Base-by-base conservation (phyloP, 1,284 basidiomycete species). In the Rhodotorula glutinis region DNA sequence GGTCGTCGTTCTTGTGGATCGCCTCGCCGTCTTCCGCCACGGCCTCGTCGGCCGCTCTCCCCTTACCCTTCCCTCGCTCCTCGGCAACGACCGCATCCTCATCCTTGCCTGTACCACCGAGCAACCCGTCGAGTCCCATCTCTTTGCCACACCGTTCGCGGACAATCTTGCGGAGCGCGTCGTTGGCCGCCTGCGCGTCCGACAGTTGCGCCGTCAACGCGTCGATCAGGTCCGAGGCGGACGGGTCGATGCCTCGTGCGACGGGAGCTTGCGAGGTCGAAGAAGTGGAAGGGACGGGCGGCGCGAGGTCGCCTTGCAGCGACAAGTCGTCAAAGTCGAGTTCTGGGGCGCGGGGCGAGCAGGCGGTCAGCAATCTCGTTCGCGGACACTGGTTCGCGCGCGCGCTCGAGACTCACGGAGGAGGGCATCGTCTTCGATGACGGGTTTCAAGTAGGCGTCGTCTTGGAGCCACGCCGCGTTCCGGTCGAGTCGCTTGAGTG, bases 391-490 rank as follows among this genome's bases (percentile, higher is more conserved):
- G 58, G 51, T 41, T 21, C 19, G 33, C 46, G 58, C 63, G 46
- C 49, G 63, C 2, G 53, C 11, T 30, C 29, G 2, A n/a, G n/a
- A 81, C 88, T 74, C 73, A 94, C 92, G 89, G n/a, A 96, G 85
- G 4, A 94, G 79, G 5, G 91, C 89, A 76, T 96, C 93, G 73
- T 92, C 87, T 72, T 89, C 86, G 53, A 94, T 73, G 33, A 85
- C 85, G 3, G 92, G 93, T 49, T 85, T 83, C 30, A 96, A 84
- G 75, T 89, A 89, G 62, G 85, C 84, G 74, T 96, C 92, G 19
- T 86, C 85, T 9, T 80, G 77, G 68, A 93, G 85, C 74, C 90
- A 83, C 0, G 82, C 63, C 74, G 91, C 88, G 79, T 78, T 43
- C 85, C 85, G 51, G 81, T 83, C 57, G 92, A 74, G 53, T 78